phyloP scores from a whole-genome alignment of 768 basidiomycete species.

The Termitomyces sp. region DNA sequence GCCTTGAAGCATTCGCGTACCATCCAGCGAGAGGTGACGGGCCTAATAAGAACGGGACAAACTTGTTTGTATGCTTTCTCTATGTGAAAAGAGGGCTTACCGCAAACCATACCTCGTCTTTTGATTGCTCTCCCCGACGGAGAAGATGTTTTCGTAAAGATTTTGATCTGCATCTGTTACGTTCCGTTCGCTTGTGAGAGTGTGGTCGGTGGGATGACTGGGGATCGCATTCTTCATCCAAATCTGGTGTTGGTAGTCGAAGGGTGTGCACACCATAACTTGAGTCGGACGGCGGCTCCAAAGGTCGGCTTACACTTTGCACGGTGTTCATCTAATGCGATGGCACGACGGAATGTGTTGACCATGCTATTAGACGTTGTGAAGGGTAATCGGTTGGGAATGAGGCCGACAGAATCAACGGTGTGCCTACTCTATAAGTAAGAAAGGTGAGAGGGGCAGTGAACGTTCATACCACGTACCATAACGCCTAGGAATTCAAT shows the following conservation, averaged over 20 bases:
- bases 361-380: no score
- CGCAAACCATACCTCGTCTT: conserved; percentile 62
- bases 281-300: no score
- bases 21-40: conserved; percentile 63
- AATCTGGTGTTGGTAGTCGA: neutral
- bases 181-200: neutral
- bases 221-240: neutral
- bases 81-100: conserved; percentile 20
- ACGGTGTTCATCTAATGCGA: no score
- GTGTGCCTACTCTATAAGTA: no score
- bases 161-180: conserved; percentile 15
- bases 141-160: conserved; percentile 26
- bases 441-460: no score
- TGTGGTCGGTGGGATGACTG: neutral
- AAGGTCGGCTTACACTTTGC: no score
- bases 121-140: conserved; percentile 12
- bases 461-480: no score
- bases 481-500: no score
- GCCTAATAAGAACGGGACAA: conserved; percentile 20
- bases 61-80: neutral
- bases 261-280: no score
- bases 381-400: no score
- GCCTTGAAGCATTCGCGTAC: conserved; percentile 57
- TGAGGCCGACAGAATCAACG: no score
- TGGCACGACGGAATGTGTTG: no score